phyloP scores from a whole-genome alignment of 805 yeast genomes.

The Schizosaccharomyces japonicus region DNA sequence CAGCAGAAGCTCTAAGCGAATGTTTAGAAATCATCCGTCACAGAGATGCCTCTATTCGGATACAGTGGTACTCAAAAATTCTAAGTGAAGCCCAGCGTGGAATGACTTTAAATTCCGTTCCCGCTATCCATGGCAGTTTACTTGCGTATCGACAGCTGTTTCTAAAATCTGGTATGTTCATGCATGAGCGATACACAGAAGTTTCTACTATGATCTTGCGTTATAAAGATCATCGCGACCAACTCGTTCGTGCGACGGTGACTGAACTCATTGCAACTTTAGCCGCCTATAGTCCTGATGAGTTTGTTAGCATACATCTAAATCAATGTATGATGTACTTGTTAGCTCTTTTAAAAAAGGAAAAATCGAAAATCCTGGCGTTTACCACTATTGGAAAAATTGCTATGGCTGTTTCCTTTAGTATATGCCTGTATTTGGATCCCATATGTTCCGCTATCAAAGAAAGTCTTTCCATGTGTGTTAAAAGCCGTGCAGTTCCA shows the following conservation, averaged over 20 bases:
- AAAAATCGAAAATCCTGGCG: constrained; percentile 53
- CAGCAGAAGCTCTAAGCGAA: constrained; percentile 56
- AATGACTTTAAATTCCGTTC: constrained; percentile 26
- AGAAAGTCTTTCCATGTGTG: constrained; percentile 46
- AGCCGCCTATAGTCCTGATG: constrained; percentile 50
- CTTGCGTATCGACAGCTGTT: constrained; percentile 62
- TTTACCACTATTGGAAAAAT: constrained; percentile 67
- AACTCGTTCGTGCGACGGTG: constrained; percentile 62
- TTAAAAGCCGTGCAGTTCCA: constrained; percentile 39
- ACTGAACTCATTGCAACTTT: constrained; percentile 59
- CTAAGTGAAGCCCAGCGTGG: constrained; percentile 45
- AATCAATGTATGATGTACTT: constrained; percentile 59
- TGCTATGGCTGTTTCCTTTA: constrained; percentile 51
- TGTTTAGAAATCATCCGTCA: constrained; percentile 60
- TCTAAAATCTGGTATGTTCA: constrained; percentile 43
- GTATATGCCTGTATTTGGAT: constrained; percentile 68
- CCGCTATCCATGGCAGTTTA: constrained; percentile 67
- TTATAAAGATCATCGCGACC: constrained; percentile 54
- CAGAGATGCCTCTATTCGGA: constrained; percentile 46
- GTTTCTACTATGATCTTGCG: constrained; percentile 50
- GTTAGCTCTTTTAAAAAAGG: constrained; percentile 50
- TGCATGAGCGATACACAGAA: constrained; percentile 47
- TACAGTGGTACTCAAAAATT: constrained; percentile 50
- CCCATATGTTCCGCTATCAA: constrained; percentile 63
- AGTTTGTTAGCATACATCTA: constrained; percentile 58